These are phyloP conservation scores for Suillus sp. DNA, from an alignment of 768 basidiomycete species.

Conservation along the genomic window DNA sequence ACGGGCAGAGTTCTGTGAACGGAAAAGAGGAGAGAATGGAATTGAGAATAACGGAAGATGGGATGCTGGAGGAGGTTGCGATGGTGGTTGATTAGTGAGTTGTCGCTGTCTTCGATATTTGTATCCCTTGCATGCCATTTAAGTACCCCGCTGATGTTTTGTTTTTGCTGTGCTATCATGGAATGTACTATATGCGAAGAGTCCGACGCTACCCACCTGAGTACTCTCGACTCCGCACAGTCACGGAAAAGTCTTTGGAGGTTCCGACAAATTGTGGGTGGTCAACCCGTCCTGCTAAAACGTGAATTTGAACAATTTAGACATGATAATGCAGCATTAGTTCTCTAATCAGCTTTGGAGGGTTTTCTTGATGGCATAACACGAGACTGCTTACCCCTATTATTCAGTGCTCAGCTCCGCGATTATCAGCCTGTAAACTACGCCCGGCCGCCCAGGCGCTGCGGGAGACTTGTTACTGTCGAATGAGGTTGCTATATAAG, in stretches of 20 bases:
- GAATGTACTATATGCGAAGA: neutral
- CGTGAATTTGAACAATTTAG: too few relatives aligned
- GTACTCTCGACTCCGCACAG: neutral
- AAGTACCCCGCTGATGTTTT: neutral
- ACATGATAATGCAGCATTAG: too few relatives aligned
- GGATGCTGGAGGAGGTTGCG: neutral
- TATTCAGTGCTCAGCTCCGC: neutral
- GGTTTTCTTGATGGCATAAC: too few relatives aligned
- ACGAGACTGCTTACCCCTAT: neutral
- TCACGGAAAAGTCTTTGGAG: neutral
- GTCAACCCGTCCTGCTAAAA: too few relatives aligned
- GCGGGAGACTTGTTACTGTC: too few relatives aligned
- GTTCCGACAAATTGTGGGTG: too few relatives aligned
- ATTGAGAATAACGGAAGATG: neutral
- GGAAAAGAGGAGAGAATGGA: neutral
- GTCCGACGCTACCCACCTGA: neutral
- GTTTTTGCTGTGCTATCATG: slow-evolving; percentile 2
- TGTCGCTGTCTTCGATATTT: neutral
- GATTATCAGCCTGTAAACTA: too few relatives aligned
- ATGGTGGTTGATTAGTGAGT: slow-evolving; percentile 3
- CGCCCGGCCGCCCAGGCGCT: too few relatives aligned
- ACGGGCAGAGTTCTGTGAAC: too few relatives aligned
- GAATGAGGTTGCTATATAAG: neutral
- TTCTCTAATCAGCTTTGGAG: too few relatives aligned
- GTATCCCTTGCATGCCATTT: neutral